Evolutionary conservation across 2,329 filamentous ascomycete genomes (phyloP).

Genomic region (Scleromitrula shiraiana): DNA sequence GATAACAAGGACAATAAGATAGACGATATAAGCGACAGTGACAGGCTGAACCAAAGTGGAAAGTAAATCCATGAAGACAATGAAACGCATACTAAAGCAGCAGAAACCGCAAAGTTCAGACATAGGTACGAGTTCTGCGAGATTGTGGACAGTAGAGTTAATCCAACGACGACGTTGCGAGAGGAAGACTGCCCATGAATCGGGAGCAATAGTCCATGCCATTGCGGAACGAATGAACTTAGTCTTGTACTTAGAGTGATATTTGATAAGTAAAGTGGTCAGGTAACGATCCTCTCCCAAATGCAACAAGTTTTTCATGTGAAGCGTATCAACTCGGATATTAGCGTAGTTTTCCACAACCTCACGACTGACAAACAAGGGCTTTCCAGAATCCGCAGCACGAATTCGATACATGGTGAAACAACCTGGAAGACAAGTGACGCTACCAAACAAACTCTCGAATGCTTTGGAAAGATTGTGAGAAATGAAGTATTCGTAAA

Average conservation of each 20-base stretch:
- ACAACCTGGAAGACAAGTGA: constrained; percentile 96
- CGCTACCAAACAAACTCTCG: constrained; percentile 91
- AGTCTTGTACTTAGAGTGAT: constrained; percentile 91
- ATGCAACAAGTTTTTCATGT: constrained; percentile 97
- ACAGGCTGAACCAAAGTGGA: constrained; percentile 90
- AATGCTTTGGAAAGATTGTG: constrained; percentile 97
- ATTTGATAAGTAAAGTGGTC: constrained; percentile 88
- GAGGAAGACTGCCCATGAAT: constrained; percentile 89
- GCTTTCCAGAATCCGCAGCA: constrained; percentile 88
- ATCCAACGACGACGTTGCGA: constrained; percentile 99
- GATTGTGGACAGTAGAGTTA: constrained; percentile 97
- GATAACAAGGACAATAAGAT: constrained; percentile 71
- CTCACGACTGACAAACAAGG: constrained; percentile 90
- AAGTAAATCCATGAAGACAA: constrained; percentile 89
- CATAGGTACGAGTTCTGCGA: constrained; percentile 90
- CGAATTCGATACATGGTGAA: constrained; percentile 99
- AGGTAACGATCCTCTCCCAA: constrained; percentile 96
- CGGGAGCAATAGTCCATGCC: constrained; percentile 94
- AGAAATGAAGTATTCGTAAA: constrained; percentile 99
- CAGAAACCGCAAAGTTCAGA: constrained; percentile 97
- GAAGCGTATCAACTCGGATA: constrained; percentile 92
- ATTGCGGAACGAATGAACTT: constrained; percentile 92
- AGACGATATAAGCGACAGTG: constrained; percentile 80
- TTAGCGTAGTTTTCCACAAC: constrained; percentile 81
- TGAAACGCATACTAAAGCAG: constrained; percentile 98